Base-by-base conservation (phyloP, 139 green algal genomes). In the Chlamydomonas eustigma region DNA sequence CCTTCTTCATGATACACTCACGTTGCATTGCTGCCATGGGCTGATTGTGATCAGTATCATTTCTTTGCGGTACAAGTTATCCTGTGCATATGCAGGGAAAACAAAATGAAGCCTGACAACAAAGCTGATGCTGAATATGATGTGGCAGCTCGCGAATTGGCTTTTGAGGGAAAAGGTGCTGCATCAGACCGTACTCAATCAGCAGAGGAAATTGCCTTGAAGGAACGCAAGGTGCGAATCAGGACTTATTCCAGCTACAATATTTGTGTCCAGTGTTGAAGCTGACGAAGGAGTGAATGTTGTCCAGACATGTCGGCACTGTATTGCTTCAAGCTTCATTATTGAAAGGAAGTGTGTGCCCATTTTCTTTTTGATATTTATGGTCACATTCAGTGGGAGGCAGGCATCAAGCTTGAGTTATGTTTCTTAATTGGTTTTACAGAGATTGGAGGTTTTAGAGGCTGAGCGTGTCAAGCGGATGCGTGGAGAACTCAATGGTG, bases 391-490 rank as follows among this genome's bases (percentile, higher is more conserved):
- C n/a, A n/a, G n/a, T n/a, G n/a, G n/a, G n/a, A n/a, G n/a, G n/a
- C n/a, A n/a, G n/a, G n/a, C n/a, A n/a, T n/a, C n/a, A n/a, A n/a
- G n/a, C n/a, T n/a, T n/a, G n/a, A n/a, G n/a, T n/a, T n/a, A n/a
- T n/a, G n/a, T n/a, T n/a, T n/a, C 50, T 63, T 18, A 30, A 18
- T n/a, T n/a, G n/a, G n/a, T n/a, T n/a, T n/a, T n/a, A 51, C 65
- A 81, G 64, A 79, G 88, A 25, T 79, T 97, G 73, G 83, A 93
- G 78, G 74, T 81, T 51, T 77, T 96, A 70, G 93, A 97, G 77
- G 76, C 80, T 58, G 70, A 88, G 39, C 82, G 91, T 4, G 52
- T 89, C n/a, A 88, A 88, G 69, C 85, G 91, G 75, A 89, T 93
- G 89, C 82, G 79, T 1, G 87, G 72, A 31, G 76, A 64, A 30